Percentiles rank a stretch among this genome's conserved stretches.
Conservation (phyloP, 2,329 filamentous ascomycete species). For the Emmonsiellopsis sp. region DNA sequence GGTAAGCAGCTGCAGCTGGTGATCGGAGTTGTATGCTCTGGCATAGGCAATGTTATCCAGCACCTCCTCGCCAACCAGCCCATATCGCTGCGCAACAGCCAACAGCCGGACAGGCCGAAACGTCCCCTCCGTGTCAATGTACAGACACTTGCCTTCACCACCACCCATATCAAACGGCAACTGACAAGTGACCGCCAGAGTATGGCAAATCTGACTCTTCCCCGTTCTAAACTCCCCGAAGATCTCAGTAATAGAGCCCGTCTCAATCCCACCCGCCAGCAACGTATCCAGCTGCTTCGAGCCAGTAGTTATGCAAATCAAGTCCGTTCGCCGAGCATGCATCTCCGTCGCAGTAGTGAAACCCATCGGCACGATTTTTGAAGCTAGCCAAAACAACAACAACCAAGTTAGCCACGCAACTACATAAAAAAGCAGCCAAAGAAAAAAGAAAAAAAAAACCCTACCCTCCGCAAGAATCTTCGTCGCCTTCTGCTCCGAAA, state of each 20-base stretch:
- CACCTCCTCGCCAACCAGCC: constrained; percentile 91
- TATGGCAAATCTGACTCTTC: constrained; percentile 98
- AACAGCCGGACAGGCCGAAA: constrained; percentile 87
- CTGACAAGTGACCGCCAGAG: constrained; percentile 95
- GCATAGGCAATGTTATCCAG: constrained; percentile 98
- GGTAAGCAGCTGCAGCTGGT: constrained; percentile 88
- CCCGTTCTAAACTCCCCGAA: constrained; percentile 97
- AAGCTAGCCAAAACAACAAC: constrained; percentile 46
- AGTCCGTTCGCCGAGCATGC: constrained; percentile 90
- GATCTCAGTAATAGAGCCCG: constrained; percentile 93
- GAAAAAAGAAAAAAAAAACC: constrained; percentile 13
- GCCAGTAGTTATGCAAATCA: constrained; percentile 96
- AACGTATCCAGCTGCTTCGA: constrained; percentile 96
- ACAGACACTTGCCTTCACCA: constrained; percentile 94
- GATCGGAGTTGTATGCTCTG: constrained; percentile 95
- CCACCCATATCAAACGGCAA: constrained; percentile 98
- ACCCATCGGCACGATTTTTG: constrained; percentile 95
- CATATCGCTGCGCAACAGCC: constrained; percentile 87
- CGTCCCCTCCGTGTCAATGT: constrained; percentile 97
- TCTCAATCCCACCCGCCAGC: constrained; percentile 88
- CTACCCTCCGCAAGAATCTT: constrained; percentile 84
- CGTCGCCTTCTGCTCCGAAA: constrained; percentile 90
- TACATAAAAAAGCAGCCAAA: neutral
- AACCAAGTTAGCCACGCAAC: neutral
- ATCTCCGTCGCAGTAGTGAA: constrained; percentile 99